phyloP scores from a whole-genome alignment of 768 basidiomycete genomes.

The Amanita fuliginea region DNA sequence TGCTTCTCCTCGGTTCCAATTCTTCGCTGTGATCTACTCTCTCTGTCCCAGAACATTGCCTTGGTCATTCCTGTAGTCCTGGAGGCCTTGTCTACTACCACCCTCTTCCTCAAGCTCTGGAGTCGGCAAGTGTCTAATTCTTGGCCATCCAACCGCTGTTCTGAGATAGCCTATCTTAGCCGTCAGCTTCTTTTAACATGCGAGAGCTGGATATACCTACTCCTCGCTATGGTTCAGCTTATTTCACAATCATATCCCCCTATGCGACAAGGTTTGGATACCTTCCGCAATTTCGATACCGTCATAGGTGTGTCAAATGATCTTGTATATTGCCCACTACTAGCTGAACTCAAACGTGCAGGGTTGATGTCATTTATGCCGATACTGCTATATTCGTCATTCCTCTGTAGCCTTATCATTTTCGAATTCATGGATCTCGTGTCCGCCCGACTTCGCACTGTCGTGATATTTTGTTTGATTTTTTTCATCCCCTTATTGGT shows the following conservation, averaged over 20 bases:
- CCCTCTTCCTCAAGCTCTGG: constrained; percentile 34
- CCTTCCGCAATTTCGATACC: constrained; percentile 47
- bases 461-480: constrained; percentile 34
- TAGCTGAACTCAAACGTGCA: constrained; percentile 13
- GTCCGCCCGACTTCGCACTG: constrained; percentile 35
- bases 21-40: constrained; percentile 56
- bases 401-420: constrained; percentile 41
- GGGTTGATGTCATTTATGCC: constrained; percentile 54
- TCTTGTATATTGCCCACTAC: neutral
- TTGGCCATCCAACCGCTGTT: neutral
- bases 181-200: constrained; percentile 46
- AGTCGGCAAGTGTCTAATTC: constrained; percentile 31
- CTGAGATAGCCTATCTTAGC: constrained; percentile 22
- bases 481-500: constrained; percentile 46
- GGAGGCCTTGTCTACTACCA: constrained; percentile 48
- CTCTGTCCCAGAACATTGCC: constrained; percentile 30
- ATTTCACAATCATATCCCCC: constrained; percentile 45
- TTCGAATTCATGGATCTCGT: constrained; percentile 39
- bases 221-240: constrained; percentile 49
- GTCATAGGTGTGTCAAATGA: constrained; percentile 39
- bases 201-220: constrained; percentile 53
- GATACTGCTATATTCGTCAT: constrained; percentile 37
- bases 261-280: constrained; percentile 29
- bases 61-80: constrained; percentile 54
- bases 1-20: constrained; percentile 64